These are phyloP conservation scores for Brassica incana DNA, from an alignment of 345 rosid genomes.

Conservation along the genomic window DNA sequence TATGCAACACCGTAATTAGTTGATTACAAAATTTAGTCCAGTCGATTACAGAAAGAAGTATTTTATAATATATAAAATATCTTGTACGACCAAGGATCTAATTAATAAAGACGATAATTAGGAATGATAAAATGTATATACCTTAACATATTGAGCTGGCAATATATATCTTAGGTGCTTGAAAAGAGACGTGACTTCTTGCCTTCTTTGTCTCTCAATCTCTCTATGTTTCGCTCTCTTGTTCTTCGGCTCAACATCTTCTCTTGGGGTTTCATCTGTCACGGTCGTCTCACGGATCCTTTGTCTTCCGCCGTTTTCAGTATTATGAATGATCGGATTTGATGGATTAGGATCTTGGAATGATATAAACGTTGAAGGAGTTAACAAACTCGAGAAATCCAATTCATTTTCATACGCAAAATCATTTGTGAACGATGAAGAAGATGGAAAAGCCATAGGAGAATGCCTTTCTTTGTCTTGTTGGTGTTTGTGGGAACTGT, in stretches of 20 bases:
- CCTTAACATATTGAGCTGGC: constrained; percentile 30
- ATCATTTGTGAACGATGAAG: constrained; percentile 5
- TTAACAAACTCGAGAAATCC: constrained; percentile 19
- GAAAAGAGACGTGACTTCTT: constrained; percentile 27
- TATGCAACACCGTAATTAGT: neutral
- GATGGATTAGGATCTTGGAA: constrained; percentile 18
- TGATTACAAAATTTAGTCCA: neutral
- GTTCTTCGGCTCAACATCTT: neutral
- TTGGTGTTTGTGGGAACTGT: neutral
- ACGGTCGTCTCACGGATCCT: neutral
- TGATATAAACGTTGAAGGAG: constrained; percentile 25
- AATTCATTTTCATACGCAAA: constrained; percentile 13
- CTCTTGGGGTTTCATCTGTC: neutral
- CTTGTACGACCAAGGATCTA: neutral
- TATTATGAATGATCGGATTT: neutral
- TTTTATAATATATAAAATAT: neutral
- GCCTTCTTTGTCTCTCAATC: constrained; percentile 33
- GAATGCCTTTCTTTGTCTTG: neutral
- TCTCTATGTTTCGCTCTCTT: constrained; percentile 33
- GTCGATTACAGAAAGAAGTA: neutral
- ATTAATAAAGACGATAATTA: neutral
- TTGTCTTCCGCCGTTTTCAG: neutral
- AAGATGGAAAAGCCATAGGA: constrained; percentile 24
- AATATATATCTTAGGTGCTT: constrained; percentile 18
- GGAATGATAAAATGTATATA: neutral